Percentiles rank a stretch among this genome's conserved stretches.
These are phyloP conservation scores for Lentinula sp. DNA, from an alignment of 768 basidiomycete genomes.

Conservation along the genomic window DNA sequence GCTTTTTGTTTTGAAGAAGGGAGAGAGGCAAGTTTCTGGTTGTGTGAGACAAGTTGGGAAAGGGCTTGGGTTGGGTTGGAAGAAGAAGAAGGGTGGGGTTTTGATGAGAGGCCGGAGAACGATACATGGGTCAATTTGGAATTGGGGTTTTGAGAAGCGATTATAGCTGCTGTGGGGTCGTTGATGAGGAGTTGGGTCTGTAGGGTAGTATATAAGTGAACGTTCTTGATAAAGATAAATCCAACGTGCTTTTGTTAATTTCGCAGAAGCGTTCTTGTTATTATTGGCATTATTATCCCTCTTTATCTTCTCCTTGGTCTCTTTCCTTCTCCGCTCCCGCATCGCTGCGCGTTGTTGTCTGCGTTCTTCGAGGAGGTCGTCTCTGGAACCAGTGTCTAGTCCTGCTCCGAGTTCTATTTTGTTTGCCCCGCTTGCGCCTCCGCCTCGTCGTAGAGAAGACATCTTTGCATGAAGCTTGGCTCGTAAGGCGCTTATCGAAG, in stretches of 20 bases:
- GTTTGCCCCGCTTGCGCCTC: slow-evolving; percentile 34
- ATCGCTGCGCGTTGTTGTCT: slow-evolving; percentile 72
- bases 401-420: slow-evolving; percentile 20
- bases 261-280: slow-evolving; percentile 29
- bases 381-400: slow-evolving; percentile 28
- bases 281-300: slow-evolving; percentile 47
- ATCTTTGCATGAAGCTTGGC: slow-evolving; percentile 76
- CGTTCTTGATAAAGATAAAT: not conserved
- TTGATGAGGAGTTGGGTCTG: slow-evolving; percentile 73
- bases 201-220: not conserved
- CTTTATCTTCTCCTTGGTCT: slow-evolving; percentile 78
- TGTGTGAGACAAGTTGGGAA: slow-evolving; percentile 67
- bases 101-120: slow-evolving; percentile 45
- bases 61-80: slow-evolving; percentile 86
- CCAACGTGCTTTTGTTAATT: slow-evolving; percentile 44
- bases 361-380: slow-evolving; percentile 79
- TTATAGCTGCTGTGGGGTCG: slow-evolving; percentile 31
- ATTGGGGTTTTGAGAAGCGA: slow-evolving; percentile 25
- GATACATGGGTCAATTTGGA: slow-evolving; percentile 55
- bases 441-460: slow-evolving; percentile 50
- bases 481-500: slow-evolving; percentile 58
- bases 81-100: slow-evolving; percentile 38
- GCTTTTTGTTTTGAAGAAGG: slow-evolving; percentile 81
- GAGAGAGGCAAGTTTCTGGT: slow-evolving; percentile 69
- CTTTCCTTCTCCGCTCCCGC: slow-evolving; percentile 79